phyloP scores from a whole-genome alignment of 805 yeast genomes.

The Geotrichum ghanense region DNA sequence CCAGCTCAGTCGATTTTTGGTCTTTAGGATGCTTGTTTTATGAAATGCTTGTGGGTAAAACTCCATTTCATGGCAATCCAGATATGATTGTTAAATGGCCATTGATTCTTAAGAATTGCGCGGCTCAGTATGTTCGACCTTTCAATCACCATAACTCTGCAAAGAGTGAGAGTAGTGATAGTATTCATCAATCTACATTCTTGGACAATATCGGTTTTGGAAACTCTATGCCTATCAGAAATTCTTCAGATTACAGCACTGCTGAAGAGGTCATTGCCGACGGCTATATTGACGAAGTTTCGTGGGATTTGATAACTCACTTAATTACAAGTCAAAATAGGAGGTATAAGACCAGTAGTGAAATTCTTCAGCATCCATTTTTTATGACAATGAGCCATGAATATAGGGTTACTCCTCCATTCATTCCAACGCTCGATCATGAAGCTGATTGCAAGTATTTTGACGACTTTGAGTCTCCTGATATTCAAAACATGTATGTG shows the following conservation, averaged over 20 bases:
- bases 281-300: conserved; percentile 88
- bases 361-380: conserved; percentile 68
- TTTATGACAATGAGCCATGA: conserved; percentile 79
- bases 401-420: conserved; percentile 74
- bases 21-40: conserved; percentile 94
- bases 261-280: conserved; percentile 83
- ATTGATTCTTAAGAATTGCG: neutral
- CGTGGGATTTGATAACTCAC: conserved; percentile 79
- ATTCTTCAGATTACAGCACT: conserved; percentile 80
- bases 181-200: neutral
- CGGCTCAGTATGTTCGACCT: neutral
- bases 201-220: neutral
- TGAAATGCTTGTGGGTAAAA: conserved; percentile 92
- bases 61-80: conserved; percentile 90
- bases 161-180: neutral
- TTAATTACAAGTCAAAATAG: conserved; percentile 69
- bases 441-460: conserved; percentile 98
- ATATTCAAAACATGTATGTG: neutral
- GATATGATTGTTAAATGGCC: neutral
- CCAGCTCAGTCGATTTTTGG: conserved; percentile 97
- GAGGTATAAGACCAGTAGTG: conserved; percentile 69
- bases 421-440: conserved; percentile 90
- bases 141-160: neutral
- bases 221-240: conserved; percentile 67
- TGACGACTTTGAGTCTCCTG: conserved; percentile 56